Evolutionary conservation across 768 basidiomycete species (phyloP).

Genomic region (Cystofilobasidium ferigula): DNA sequence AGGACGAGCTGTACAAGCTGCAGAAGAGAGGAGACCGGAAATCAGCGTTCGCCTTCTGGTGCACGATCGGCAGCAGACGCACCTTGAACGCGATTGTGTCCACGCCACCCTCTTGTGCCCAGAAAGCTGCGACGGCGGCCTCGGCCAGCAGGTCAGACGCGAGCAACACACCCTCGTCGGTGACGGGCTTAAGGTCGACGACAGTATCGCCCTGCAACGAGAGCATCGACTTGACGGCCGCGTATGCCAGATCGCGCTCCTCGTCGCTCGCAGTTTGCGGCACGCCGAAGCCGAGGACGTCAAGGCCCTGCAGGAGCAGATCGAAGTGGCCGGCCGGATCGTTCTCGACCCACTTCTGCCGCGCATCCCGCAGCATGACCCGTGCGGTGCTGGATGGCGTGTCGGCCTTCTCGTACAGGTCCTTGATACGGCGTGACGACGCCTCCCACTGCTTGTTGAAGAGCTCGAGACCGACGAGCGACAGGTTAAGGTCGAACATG

Average conservation of each 20-base stretch:
- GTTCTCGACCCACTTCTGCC: neutral
- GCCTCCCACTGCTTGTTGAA: neutral
- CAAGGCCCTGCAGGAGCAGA: conserved; percentile 1
- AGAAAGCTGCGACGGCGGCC: conserved; percentile 61
- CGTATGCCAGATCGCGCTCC: neutral
- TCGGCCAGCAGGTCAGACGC: conserved; percentile 59
- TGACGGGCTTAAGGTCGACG: conserved; percentile 51
- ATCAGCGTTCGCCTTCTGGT: neutral
- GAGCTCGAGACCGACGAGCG: conserved; percentile 44
- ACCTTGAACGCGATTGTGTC: conserved; percentile 60
- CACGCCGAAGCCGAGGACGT: conserved; percentile 50
- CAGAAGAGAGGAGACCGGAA: neutral
- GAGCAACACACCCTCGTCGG: conserved; percentile 51
- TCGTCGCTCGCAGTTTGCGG: conserved; percentile 45
- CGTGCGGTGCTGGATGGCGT: neutral
- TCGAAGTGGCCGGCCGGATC: neutral
- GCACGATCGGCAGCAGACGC: conserved; percentile 27
- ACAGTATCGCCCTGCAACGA: conserved; percentile 42
- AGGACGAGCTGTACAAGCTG: conserved; percentile 20
- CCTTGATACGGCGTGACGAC: conserved; percentile 44
- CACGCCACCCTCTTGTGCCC: conserved; percentile 49
- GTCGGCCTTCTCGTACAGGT: neutral
- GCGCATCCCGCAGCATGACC: neutral
- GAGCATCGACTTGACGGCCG: neutral
- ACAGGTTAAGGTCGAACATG: conserved; percentile 41